Percentiles rank a stretch among this genome's conserved stretches.
Conservation (phyloP, 2,329 filamentous ascomycete species). For the Nigrospora osmanthi region DNA sequence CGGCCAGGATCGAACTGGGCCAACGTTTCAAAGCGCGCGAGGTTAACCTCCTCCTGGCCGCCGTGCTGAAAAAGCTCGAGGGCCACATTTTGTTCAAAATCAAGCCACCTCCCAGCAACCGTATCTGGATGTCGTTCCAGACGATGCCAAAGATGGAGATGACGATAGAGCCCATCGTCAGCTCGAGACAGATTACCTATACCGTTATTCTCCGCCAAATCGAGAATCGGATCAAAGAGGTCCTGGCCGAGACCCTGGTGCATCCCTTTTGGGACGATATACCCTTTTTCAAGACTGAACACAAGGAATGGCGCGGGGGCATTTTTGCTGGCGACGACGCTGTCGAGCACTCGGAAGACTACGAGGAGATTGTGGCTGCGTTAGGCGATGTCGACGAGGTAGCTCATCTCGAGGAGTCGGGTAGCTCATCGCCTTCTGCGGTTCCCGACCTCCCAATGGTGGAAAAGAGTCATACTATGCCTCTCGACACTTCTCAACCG, state of each 20-base stretch:
- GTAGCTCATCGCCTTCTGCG: constrained; percentile 19
- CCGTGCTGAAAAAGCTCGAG: constrained; percentile 75
- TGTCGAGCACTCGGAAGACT: constrained; percentile 27
- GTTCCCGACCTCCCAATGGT: constrained; percentile 33
- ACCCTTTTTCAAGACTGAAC: constrained; percentile 76
- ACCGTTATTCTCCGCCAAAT: constrained; percentile 87
- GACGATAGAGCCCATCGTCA: constrained; percentile 92
- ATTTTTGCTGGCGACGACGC: constrained; percentile 59
- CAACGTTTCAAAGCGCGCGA: constrained; percentile 82
- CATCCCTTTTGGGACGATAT: constrained; percentile 94
- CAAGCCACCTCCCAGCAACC: constrained; percentile 92
- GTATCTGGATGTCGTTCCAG: constrained; percentile 93
- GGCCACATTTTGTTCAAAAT: constrained; percentile 80
- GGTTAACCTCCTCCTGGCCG: constrained; percentile 81
- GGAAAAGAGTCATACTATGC: constrained; percentile 49
- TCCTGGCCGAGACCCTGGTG: constrained; percentile 86
- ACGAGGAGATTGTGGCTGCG: constrained; percentile 30
- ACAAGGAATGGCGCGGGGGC: constrained; percentile 75
- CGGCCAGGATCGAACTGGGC: constrained; percentile 84
- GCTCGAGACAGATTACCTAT: constrained; percentile 91
- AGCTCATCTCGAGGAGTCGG: constrained; percentile 32
- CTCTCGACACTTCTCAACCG: constrained; percentile 29
- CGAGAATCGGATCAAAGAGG: constrained; percentile 89
- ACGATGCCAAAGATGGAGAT: constrained; percentile 91
- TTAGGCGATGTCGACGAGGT: constrained; percentile 40